phyloP scores from a whole-genome alignment of 2,329 filamentous ascomycete genomes.

The Microsporum audouinii region DNA sequence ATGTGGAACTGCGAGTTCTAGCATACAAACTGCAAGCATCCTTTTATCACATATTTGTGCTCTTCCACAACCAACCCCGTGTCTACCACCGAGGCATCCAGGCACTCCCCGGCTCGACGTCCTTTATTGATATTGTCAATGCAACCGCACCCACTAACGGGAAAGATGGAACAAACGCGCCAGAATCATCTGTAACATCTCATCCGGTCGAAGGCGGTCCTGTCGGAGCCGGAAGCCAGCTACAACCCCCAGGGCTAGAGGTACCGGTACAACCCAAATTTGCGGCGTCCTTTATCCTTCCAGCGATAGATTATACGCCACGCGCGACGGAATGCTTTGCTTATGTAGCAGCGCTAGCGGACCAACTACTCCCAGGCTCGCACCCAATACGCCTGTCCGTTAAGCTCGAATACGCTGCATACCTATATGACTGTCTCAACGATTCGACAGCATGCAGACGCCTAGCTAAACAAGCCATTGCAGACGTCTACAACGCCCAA shows the following conservation, averaged over 20 bases:
- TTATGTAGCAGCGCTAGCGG: conserved; percentile 63
- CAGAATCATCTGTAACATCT: conserved; percentile 29
- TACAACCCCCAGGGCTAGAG: conserved; percentile 36
- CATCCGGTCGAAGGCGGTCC: conserved; percentile 47
- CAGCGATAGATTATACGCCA: conserved; percentile 68
- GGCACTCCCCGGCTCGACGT: conserved; percentile 21
- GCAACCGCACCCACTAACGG: conserved; percentile 22
- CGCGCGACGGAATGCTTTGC: conserved; percentile 71
- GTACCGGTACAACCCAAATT: conserved; percentile 23
- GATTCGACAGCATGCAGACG: conserved; percentile 64
- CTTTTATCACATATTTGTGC: conserved; percentile 91
- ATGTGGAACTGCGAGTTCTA: conserved; percentile 75
- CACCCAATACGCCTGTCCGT: conserved; percentile 82
- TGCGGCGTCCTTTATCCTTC: conserved; percentile 65
- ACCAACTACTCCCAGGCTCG: conserved; percentile 67
- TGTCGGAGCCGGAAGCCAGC: conserved; percentile 41
- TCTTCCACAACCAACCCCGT: conserved; percentile 84
- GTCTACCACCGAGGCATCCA: conserved; percentile 52
- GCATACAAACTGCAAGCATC: conserved; percentile 85
- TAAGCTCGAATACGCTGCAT: conserved; percentile 84
- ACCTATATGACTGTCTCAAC: conserved; percentile 84
- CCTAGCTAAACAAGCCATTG: conserved; percentile 70
- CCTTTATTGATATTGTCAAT: conserved; percentile 20
- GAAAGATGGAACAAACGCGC: conserved; percentile 10
- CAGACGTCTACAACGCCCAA: conserved; percentile 79